These are phyloP conservation scores for Piromyces finnis DNA, from an alignment of 192 early-diverging fungal genomes.

Conservation along the genomic window DNA sequence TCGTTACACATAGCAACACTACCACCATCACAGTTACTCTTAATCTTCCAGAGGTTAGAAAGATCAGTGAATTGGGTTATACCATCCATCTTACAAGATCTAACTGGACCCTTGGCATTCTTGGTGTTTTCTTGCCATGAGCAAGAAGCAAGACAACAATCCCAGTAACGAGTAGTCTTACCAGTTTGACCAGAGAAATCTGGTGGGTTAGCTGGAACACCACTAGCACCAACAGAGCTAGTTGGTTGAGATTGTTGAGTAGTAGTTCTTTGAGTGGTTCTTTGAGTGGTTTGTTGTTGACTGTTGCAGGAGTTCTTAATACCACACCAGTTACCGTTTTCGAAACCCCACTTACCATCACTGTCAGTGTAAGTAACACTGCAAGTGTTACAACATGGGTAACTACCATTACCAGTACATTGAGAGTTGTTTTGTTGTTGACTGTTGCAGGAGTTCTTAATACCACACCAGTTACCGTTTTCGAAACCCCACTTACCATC, in stretches of 20 bases:
- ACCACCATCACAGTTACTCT: neutral
- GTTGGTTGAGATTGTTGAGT: neutral
- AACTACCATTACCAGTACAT: no score
- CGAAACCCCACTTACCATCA: no score
- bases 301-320: neutral
- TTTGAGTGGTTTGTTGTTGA: neutral
- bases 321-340: no score
- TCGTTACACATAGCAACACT: constrained; percentile 1
- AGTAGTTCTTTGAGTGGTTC: no score
- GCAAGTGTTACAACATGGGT: no score
- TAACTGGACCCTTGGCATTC: neutral
- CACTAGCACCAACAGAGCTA: neutral
- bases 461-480: neutral
- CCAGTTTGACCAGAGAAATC: neutral
- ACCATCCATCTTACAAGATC: neutral
- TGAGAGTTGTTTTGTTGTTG: no score
- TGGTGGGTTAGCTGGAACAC: neutral
- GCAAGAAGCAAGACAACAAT: constrained; percentile 1
- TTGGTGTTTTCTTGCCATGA: neutral
- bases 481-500: neutral
- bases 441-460: no score
- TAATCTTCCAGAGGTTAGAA: neutral
- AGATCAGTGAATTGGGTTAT: neutral
- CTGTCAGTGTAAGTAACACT: no score
- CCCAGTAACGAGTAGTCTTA: constrained; percentile 2